Evolutionary conservation across 352 stramenopile species (phyloP).

Genomic region (Aphanomyces euteiches): DNA sequence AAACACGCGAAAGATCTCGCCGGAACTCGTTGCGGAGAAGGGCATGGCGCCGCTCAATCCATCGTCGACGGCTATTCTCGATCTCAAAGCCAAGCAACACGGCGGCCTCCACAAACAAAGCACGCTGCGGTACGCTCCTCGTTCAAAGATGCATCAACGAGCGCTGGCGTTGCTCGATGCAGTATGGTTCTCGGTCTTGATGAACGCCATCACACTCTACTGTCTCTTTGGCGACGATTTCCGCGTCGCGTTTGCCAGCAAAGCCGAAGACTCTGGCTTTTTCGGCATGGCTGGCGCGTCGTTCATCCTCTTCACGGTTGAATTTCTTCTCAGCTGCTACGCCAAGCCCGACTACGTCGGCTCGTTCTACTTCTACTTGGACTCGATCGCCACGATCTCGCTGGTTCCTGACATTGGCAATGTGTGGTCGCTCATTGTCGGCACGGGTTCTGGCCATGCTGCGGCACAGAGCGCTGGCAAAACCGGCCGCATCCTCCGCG

Average conservation of each 20-base stretch:
- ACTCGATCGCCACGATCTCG: constrained; percentile 84
- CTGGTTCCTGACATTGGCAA: constrained; percentile 82
- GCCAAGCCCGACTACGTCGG: constrained; percentile 72
- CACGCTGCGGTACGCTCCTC: background rate
- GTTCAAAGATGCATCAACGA: background rate
- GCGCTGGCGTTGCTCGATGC: constrained; percentile 58
- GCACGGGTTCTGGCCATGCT: constrained; percentile 38
- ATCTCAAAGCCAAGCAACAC: background rate
- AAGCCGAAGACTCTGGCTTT: constrained; percentile 74
- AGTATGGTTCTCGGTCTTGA: constrained; percentile 69
- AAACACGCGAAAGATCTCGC: constrained; percentile 15
- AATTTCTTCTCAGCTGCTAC: constrained; percentile 83
- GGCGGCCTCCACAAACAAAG: background rate
- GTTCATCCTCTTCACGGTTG: constrained; percentile 84
- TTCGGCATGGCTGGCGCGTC: constrained; percentile 82
- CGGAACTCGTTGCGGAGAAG: constrained; percentile 8
- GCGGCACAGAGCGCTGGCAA: constrained; percentile 61
- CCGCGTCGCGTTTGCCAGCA: constrained; percentile 63
- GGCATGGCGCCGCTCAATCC: background rate
- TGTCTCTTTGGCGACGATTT: constrained; percentile 92
- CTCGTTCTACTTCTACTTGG: constrained; percentile 90
- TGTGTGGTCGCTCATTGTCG: constrained; percentile 73
- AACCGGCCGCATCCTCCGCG: constrained; percentile 78
- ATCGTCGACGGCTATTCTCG: constrained; percentile 3
- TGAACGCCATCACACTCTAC: constrained; percentile 90